These are phyloP conservation scores for Penicillium maclennaniae DNA, from an alignment of 495 filamentous ascomycete species.

Conservation along the genomic window DNA sequence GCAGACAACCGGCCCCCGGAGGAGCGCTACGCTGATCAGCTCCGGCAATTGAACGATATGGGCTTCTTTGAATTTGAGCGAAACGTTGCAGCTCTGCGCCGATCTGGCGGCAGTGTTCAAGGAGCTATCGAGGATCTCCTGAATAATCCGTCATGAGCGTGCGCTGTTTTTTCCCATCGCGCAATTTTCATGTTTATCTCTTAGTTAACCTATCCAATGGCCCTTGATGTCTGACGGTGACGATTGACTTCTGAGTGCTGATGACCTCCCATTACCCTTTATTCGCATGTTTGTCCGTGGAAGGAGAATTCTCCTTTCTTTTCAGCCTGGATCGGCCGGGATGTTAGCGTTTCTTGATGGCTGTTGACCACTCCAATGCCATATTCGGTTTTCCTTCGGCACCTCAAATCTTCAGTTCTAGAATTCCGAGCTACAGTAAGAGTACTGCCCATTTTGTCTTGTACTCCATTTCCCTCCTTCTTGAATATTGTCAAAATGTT, in stretches of 20 bases:
- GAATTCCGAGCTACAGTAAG: neutral
- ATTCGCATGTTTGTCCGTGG: slow-evolving; percentile 9
- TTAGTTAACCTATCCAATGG: slow-evolving; percentile 16
- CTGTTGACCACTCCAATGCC: neutral
- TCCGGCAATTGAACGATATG: slow-evolving; percentile 97
- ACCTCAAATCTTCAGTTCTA: neutral
- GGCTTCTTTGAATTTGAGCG: slow-evolving; percentile 95
- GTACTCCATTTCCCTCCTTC: neutral
- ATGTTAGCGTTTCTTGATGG: slow-evolving; percentile 7
- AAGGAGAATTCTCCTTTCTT: slow-evolving; percentile 4
- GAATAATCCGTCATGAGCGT: slow-evolving; percentile 32
- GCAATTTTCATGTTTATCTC: slow-evolving; percentile 6
- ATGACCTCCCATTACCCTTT: slow-evolving; percentile 16
- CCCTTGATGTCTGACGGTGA: slow-evolving; percentile 11
- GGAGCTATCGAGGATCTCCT: slow-evolving; percentile 81
- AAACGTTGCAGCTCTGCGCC: slow-evolving; percentile 84
- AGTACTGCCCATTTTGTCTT: neutral
- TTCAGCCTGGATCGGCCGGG: neutral
- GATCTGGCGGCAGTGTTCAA: slow-evolving; percentile 90
- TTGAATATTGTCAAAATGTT: neutral
- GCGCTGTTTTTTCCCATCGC: neutral
- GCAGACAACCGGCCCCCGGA: slow-evolving; percentile 84
- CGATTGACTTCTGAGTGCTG: slow-evolving; percentile 8
- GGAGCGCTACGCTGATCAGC: slow-evolving; percentile 85
- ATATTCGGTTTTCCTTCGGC: neutral